Evolutionary conservation across 495 filamentous ascomycete genomes (phyloP), one percentile per base, ranked within the genome.

Genomic region (Talaromyces trachyspermus): DNA sequence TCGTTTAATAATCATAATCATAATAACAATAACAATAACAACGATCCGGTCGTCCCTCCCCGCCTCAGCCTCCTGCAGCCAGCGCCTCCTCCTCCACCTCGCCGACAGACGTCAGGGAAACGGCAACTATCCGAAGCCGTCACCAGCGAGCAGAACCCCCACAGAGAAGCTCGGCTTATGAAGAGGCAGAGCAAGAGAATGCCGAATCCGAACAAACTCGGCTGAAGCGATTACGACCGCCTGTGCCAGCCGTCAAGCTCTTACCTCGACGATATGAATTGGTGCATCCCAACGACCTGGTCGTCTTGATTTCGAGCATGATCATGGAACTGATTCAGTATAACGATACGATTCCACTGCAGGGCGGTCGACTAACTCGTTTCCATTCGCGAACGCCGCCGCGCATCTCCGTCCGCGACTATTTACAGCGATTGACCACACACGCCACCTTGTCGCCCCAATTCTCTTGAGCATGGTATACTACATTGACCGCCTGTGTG

Each of bases 391-490:
- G 90, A 58, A 90, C 92, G 3, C 87, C 92, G 2, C 92, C 92
- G 5, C 89, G 86, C 39, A 98, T 98, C 30, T 94, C 88, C 40
- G 89, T 98, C 14, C 69, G 78, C 27, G 92, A 97, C 59, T 98
- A 98, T 62, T 75, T 98, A 5, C 83, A 89, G 56, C 84, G 92
- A 46, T 74, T 98, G 14, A 89, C 92, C 9, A 89, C 89, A 38
- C 92, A 98, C 62, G 92, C 92, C 22, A 95, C 90, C 1, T 77
- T 98, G 1, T 86, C 86, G 5, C 90, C 92, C 90, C 92, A 5
- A 86, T 98, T 45, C 77, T 98, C n/a, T 77, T 98, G n/a, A 89
- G 88, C 51, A 98, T 98, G 90, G 92, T 98, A 44, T 97, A 91
- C 60, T 98, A 98, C 59, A 96, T 98, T 50, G 94, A 98, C 63